Evolutionary conservation across 164 flowering plant species (phyloP), one percentile per base, ranked within the genome.

Genomic region (Magnolia sinica): DNA sequence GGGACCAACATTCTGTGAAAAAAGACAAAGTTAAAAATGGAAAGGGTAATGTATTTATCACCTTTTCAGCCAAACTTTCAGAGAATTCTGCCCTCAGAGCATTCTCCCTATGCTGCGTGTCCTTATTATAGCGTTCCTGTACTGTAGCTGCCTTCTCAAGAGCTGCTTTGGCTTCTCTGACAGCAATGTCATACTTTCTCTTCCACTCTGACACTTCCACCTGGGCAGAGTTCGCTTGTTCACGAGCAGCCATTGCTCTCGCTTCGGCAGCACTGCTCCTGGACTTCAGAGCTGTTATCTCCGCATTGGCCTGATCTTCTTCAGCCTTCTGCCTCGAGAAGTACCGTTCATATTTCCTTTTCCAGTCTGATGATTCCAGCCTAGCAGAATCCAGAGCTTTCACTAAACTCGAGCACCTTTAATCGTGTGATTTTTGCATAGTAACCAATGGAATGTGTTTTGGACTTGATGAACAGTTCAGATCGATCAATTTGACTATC

Each of bases 151-250:
- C 99, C 80, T 93, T 96, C 87, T 94, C 96, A 66, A 96, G 82
- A 76, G 99, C 98, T 78, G 88, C 82, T 84, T 93, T 96, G 52
- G 94, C 87, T 83, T 95, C 99, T 80, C 90, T 89, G 65, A 89
- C 91, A 75, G 98, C 96, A 75, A 92, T 73, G 20, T 89, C 93
- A 83, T 85, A 96, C 79, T 94, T 96, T 67, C 93, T 81, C 82
- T 88, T 92, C 99, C 99, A 96, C 83, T 95, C 98, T 29, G 82
- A 87, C 0, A 96, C 98, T 86, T 94, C 99, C 79, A 89, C 98
- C 82, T 88, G 93, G 68, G 98, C 92, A 76, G 99, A 93, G 69
- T 88, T 80, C 73, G 88, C 86, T 80, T 92, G 95, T 78, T 96
- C 98, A 66, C 87, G 88, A 24, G 97, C 94, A 74, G 98, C 99